phyloP scores from a whole-genome alignment of 768 basidiomycete genomes.

The Harrya chromipes region DNA sequence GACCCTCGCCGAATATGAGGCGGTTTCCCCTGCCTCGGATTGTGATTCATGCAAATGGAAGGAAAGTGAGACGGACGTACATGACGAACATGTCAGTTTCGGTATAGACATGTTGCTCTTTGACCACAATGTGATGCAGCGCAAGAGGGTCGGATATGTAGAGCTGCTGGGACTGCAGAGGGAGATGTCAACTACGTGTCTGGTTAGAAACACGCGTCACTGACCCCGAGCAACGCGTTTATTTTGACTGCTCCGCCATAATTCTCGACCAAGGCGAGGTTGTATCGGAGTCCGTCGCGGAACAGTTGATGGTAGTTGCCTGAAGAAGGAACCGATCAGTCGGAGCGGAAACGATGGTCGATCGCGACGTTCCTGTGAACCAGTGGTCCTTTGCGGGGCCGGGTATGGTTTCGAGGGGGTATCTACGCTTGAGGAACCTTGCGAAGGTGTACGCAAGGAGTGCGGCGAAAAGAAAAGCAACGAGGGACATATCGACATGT shows the following conservation, averaged over 20 bases:
- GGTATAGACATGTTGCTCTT: constrained; percentile 36
- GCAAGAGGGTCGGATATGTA: constrained; percentile 39
- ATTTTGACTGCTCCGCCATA: constrained; percentile 37
- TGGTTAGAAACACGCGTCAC: not conserved
- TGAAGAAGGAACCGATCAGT: constrained; percentile 3
- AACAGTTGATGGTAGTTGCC: constrained; percentile 34
- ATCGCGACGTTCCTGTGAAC: constrained; percentile 27
- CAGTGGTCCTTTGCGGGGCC: constrained; percentile 36
- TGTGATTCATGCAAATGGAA: not conserved
- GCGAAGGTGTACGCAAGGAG: constrained; percentile 16
- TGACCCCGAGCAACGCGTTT: constrained; percentile 35
- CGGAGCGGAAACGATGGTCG: too few relatives aligned
- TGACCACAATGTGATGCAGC: constrained; percentile 36
- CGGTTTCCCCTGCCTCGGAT: constrained; percentile 20
- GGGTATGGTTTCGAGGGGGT: constrained; percentile 21
- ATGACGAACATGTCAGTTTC: constrained; percentile 36
- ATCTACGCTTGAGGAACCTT: constrained; percentile 12
- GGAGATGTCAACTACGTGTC: not conserved
- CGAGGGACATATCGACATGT: not conserved
- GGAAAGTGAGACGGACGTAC: constrained; percentile 10
- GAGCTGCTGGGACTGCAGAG: constrained; percentile 25
- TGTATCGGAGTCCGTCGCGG: constrained; percentile 33
- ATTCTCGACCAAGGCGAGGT: constrained; percentile 24
- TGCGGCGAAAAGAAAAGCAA: constrained; percentile 2
- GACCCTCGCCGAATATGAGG: constrained; percentile 37